phyloP scores from a whole-genome alignment of 2,329 filamentous ascomycete species.

The Aspergillus ruber region DNA sequence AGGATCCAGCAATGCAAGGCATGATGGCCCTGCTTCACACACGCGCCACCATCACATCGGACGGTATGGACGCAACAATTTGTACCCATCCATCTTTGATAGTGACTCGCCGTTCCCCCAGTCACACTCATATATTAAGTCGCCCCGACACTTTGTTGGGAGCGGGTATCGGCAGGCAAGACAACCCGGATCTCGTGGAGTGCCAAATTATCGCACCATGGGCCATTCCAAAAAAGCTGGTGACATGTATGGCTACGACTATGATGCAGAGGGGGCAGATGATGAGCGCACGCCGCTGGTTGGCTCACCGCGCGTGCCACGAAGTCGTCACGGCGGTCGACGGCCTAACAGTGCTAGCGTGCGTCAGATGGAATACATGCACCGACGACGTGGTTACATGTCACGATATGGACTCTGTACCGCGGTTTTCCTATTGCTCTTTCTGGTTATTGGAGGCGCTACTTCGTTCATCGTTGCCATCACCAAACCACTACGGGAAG shows the following conservation, averaged over 20 bases:
- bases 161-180: constrained; percentile 57
- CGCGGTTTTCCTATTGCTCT: constrained; percentile 71
- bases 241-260: constrained; percentile 65
- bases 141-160: constrained; percentile 47
- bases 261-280: constrained; percentile 76
- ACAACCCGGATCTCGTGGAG: constrained; percentile 62
- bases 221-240: constrained; percentile 50
- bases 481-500: constrained; percentile 75
- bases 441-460: constrained; percentile 75
- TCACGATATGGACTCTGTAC: constrained; percentile 79
- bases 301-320: constrained; percentile 52
- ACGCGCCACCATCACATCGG: constrained; percentile 76
- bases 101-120: constrained; percentile 65
- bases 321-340: constrained; percentile 49
- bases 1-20: constrained; percentile 56
- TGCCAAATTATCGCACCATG: constrained; percentile 42
- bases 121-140: constrained; percentile 59
- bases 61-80: constrained; percentile 65
- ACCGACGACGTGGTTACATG: constrained; percentile 59
- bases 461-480: constrained; percentile 87
- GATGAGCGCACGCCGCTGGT: constrained; percentile 85
- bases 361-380: constrained; percentile 67
- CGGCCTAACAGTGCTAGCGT: constrained; percentile 52
- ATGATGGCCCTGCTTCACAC: constrained; percentile 48
- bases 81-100: constrained; percentile 66